Conservation (phyloP, 2,329 filamentous ascomycete genomes). For the Sclerotinia subarctica region DNA sequence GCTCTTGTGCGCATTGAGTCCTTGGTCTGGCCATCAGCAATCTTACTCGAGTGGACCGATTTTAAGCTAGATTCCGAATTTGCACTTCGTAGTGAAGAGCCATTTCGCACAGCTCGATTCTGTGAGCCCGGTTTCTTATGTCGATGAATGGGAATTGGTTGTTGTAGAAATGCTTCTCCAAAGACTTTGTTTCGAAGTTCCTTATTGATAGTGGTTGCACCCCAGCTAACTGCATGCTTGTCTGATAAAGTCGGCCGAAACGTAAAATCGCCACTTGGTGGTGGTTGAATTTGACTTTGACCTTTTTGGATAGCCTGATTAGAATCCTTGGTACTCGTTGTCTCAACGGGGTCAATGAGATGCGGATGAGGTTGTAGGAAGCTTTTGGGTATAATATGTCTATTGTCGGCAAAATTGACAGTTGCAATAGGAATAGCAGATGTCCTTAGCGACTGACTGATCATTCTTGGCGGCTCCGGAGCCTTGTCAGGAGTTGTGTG, state of each 20-base stretch:
- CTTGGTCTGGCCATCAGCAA: constrained; percentile 38
- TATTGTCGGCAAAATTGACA: constrained; percentile 90
- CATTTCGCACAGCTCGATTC: constrained; percentile 58
- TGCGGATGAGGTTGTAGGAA: constrained; percentile 63
- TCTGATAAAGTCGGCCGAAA: constrained; percentile 50
- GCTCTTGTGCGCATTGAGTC: constrained; percentile 40
- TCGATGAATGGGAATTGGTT: constrained; percentile 76
- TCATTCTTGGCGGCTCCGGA: constrained; percentile 45
- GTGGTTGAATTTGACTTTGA: constrained; percentile 27
- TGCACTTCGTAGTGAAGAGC: constrained; percentile 39
- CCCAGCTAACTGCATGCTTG: constrained; percentile 53
- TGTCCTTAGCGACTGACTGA: constrained; percentile 74
- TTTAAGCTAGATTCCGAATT: constrained; percentile 38
- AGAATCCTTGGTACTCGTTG: constrained; percentile 30
- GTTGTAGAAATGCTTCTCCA: constrained; percentile 84
- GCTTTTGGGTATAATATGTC: constrained; percentile 85
- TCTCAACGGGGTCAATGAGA: constrained; percentile 34
- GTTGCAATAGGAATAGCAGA: constrained; percentile 69
- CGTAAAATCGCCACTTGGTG: constrained; percentile 24
- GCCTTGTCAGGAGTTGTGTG: constrained; percentile 29
- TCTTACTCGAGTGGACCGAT: constrained; percentile 26
- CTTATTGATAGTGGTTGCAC: constrained; percentile 76
- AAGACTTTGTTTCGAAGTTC: constrained; percentile 66
- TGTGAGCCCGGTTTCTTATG: constrained; percentile 64
- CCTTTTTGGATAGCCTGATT: constrained; percentile 39